Conservation (phyloP, 2,329 filamentous ascomycete genomes). For the Penicillium capsulatum region DNA sequence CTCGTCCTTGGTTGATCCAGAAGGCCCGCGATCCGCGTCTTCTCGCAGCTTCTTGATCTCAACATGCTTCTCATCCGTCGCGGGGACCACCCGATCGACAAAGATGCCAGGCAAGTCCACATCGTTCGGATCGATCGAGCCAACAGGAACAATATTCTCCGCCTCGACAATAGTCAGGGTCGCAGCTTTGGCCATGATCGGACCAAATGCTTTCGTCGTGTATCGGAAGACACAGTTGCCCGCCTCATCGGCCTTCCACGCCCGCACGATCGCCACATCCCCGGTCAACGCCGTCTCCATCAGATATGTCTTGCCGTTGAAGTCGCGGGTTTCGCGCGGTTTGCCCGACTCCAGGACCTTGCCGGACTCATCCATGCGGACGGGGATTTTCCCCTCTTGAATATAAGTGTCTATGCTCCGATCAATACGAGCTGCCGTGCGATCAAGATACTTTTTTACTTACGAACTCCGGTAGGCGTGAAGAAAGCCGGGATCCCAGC, state of each 20-base stretch:
- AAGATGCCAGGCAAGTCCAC: conserved; percentile 79
- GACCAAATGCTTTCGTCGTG: conserved; percentile 70
- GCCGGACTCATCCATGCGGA: conserved; percentile 80
- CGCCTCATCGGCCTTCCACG: conserved; percentile 69
- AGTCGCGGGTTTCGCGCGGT: conserved; percentile 66
- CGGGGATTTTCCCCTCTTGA: conserved; percentile 48
- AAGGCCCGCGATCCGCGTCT: conserved; percentile 34
- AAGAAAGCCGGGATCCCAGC: conserved; percentile 78
- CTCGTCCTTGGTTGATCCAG: conserved; percentile 33
- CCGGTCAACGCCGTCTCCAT: conserved; percentile 74
- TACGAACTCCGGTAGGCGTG: conserved; percentile 67
- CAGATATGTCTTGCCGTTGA: conserved; percentile 67
- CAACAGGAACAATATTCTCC: conserved; percentile 73
- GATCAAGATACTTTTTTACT: too few species aligned
- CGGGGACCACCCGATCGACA: conserved; percentile 74
- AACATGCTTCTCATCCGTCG: conserved; percentile 66
- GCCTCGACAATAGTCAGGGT: conserved; percentile 76
- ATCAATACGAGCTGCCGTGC: too few species aligned
- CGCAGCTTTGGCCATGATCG: conserved; percentile 77
- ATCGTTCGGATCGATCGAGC: conserved; percentile 67
- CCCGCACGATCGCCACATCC: conserved; percentile 72
- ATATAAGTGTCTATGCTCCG: conserved; percentile 39
- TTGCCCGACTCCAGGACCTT: conserved; percentile 67
- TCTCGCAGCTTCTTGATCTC: conserved; percentile 63
- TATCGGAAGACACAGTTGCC: conserved; percentile 79